Base-by-base conservation (phyloP, 2,329 filamentous ascomycete species). In the Paecilomyces sp. region DNA sequence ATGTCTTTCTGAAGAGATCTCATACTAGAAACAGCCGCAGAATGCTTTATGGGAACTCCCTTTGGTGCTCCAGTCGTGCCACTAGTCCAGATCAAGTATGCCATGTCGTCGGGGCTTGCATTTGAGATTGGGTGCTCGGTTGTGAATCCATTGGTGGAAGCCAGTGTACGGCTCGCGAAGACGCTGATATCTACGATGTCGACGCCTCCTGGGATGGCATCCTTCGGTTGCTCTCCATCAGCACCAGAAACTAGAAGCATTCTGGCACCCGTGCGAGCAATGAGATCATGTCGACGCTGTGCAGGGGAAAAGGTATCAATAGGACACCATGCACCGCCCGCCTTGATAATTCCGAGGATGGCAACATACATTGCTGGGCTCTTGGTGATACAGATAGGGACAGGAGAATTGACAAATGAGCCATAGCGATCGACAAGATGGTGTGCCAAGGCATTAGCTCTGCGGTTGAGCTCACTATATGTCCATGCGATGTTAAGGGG, bases 331-430 rank as follows among this genome's bases (percentile, higher is more conserved):
- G 75, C 76, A 22, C 66, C 73, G 1, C 78, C 77, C 30, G 76
- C 71, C 60, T 79, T 79, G 55, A 80, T 63, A 25, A 75, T 71
- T 30, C 70, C 77, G 6, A 79, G 64, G 25, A 79, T 74, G n/a
- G 76, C 69, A 18, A 78, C 68, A 58, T 77, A 77, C 15, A 70
- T 36, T 9, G 72, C 70, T 2, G 73, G 68, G 54, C 71, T 72
- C 58, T 73, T 72, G 24, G 75, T 68, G 63, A 78, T 76, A 36
- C 74, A 76, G 13, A 78, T 72, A 8, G 71, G 74, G 5, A 75
- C 68, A 8, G 73, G 64, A 1, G 60, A 61, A 50, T 68, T 65
- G 33, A 56, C 60, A 4, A 71, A 53, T 3, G 61, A 50, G 1
- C 68, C 75, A 50, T 70, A 66, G 41, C 63, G 58, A 4, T 67